Evolutionary conservation across 768 basidiomycete species (phyloP), one percentile per base, ranked within the genome.

Genomic region (Rubroboletus pulcherrimus): DNA sequence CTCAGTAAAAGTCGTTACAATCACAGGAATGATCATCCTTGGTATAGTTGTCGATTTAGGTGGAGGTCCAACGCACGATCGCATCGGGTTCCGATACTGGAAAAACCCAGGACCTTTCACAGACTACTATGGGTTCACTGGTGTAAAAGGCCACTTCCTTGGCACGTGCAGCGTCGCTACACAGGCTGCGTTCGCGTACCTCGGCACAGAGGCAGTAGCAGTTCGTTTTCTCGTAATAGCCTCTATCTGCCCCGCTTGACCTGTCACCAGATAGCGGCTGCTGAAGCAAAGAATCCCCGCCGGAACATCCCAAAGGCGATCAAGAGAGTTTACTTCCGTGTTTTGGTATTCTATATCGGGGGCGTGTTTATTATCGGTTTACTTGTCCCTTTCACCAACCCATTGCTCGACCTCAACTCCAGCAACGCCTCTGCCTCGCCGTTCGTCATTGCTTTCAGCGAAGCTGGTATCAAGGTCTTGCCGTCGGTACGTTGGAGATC

Each of bases 181-280:
- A 9, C 81, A 84, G 61, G 85, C 84, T 14, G 81, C 79, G 4
- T 85, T 85, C 71, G 77, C 81, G 12, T 84, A 76, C 66, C 75
- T 80, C 30, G 85, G 85, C 12, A 82, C 83, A 0, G 84, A 86
- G 63, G 70, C 72, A 38, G 77, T 77, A 21, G 78, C 76, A 44
- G 74, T 77, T 53, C 59, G 69, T 66, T 4, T 52, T 35, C 24
- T 41, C 7, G 0, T 50, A 5, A 8, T 6, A 26, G 12, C 17
- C 10, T 43, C 15, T 42, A 30, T 14, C 39, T 34, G 15, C 50
- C 40, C 7, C n/a, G 5, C 40, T 39, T 57, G 38, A 58, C 46
- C 42, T 7, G n/a, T 35, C 6, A 4, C 3, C 24, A 75, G 74
- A 69, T 76, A 15, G 73, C 79, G 0, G 79, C 78, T 30, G 79